These are phyloP conservation scores for Naganishia albida DNA, from an alignment of 1,284 basidiomycete genomes.

Conservation along the genomic window DNA sequence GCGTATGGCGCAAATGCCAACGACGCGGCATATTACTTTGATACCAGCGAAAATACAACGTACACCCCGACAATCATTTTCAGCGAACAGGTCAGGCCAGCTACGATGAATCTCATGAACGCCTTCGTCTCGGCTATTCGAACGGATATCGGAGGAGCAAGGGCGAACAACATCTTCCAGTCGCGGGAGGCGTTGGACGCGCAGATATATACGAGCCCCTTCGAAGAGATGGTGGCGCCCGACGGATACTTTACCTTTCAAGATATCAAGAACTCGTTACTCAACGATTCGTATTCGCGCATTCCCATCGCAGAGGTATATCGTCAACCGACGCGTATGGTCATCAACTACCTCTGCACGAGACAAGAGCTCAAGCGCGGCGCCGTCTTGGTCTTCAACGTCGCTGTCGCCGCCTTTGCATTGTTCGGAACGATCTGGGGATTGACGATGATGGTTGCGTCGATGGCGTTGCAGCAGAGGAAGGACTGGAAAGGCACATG, in stretches of 20 bases:
- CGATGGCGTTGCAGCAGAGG: background rate
- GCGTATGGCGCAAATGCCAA: background rate
- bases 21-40: background rate
- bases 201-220: background rate
- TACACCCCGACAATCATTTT: slow-evolving; percentile 7
- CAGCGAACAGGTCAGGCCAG: slow-evolving; percentile 1
- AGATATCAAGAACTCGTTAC: background rate
- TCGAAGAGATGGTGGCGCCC: background rate
- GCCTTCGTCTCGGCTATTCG: background rate
- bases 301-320: background rate
- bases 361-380: background rate
- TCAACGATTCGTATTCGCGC: background rate
- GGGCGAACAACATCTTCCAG: slow-evolving; percentile 2
- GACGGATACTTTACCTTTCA: background rate
- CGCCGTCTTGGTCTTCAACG: background rate
- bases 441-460: background rate
- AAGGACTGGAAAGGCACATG: slow-evolving; percentile 2
- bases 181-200: background rate
- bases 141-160: background rate
- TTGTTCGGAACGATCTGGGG: background rate
- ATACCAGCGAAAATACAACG: background rate
- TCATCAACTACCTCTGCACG: slow-evolving; percentile 5
- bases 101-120: background rate
- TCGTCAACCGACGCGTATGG: background rate
- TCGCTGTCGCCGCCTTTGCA: background rate